Percentiles rank a stretch among this genome's conserved stretches.
These are phyloP conservation scores for Tephrocybe sp. DNA, from an alignment of 768 basidiomycete genomes.

Conservation along the genomic window DNA sequence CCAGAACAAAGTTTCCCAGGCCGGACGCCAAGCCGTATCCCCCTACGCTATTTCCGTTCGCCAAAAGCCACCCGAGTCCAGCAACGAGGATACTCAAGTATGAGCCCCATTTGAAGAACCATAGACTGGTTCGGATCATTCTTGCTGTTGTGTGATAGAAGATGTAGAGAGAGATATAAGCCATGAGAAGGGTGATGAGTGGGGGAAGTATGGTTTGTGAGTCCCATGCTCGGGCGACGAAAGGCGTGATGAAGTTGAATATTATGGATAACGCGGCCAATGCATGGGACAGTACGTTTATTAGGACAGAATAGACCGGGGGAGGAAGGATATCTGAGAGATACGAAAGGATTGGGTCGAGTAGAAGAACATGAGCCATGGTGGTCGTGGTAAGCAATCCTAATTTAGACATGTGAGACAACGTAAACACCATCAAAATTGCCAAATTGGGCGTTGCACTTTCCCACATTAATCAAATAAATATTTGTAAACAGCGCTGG, in stretches of 20 bases:
- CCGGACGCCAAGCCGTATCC: conserved; percentile 34
- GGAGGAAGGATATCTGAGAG: conserved; percentile 54
- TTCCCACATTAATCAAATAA: conserved; percentile 11
- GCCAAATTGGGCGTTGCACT: background rate
- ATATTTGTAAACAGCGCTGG: conserved; percentile 20
- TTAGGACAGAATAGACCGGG: conserved; percentile 49
- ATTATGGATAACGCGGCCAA: conserved; percentile 50
- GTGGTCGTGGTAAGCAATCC: too few species aligned
- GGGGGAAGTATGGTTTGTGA: conserved; percentile 69
- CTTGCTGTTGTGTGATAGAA: conserved; percentile 78
- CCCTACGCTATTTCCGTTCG: conserved; percentile 32
- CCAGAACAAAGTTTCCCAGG: conserved; percentile 39
- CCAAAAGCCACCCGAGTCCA: conserved; percentile 52
- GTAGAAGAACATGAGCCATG: conserved; percentile 30
- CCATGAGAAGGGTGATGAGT: conserved; percentile 64
- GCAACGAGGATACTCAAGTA: conserved; percentile 55
- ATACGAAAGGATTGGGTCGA: conserved; percentile 54
- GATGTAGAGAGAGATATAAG: conserved; percentile 75
- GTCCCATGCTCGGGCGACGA: conserved; percentile 59
- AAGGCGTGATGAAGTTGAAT: conserved; percentile 41
- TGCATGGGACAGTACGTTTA: conserved; percentile 49
- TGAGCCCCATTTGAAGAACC: conserved; percentile 76
- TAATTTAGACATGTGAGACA: background rate
- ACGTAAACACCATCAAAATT: too few species aligned
- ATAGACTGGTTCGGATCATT: conserved; percentile 64